A percentile compares a stretch with the other conserved stretches of the same genome.
phyloP scores from a whole-genome alignment of 2,329 filamentous ascomycete species.

The Alternaria ventricosa region DNA sequence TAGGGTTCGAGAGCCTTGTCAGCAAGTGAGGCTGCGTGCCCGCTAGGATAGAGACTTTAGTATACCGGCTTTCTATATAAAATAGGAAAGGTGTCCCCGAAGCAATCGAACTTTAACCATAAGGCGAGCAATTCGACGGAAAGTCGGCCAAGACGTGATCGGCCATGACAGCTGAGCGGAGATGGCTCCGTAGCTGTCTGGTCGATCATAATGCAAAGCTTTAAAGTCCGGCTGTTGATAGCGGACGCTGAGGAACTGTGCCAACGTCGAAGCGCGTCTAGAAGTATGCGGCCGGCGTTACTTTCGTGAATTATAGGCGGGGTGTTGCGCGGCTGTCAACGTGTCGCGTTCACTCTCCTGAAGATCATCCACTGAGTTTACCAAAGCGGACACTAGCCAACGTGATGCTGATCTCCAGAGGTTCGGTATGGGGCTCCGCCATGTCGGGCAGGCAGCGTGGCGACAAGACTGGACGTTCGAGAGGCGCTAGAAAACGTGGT shows the following conservation, averaged over 20 bases:
- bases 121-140: not conserved
- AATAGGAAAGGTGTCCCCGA: not conserved
- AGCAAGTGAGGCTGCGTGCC: not conserved
- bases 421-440: constrained; percentile 6
- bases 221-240: constrained; percentile 3
- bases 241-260: constrained; percentile 1
- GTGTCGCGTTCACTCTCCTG: not conserved
- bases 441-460: constrained; percentile 1
- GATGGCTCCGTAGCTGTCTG: not conserved
- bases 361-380: constrained; percentile 8
- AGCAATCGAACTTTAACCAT: constrained; percentile 2
- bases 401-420: constrained; percentile 6
- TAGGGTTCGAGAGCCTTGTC: not conserved
- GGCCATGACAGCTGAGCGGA: not conserved
- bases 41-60: not conserved
- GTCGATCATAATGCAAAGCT: not conserved
- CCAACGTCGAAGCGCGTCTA: constrained; percentile 10
- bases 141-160: not conserved
- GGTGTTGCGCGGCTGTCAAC: constrained; percentile 1
- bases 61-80: not conserved
- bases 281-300: not conserved
- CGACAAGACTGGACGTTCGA: not conserved
- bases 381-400: constrained; percentile 10
- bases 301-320: not conserved
- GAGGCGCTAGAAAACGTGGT: not conserved